Evolutionary conservation across 2,329 filamentous ascomycete genomes (phyloP), one percentile per base, ranked within the genome.

Genomic region (Neofusicoccum sp.): DNA sequence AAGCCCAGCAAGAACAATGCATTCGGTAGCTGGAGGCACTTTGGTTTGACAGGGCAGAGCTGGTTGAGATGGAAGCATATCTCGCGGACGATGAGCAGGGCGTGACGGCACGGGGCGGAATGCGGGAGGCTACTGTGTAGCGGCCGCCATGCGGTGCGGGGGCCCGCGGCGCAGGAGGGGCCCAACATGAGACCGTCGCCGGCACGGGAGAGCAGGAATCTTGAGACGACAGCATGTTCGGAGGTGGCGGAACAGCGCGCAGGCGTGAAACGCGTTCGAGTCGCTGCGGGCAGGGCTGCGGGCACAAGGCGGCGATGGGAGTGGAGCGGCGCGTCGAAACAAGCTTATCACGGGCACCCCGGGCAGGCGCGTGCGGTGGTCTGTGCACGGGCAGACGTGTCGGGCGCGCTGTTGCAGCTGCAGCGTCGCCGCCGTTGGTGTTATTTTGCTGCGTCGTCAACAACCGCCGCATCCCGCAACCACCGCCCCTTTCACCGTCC

Each of bases 401-500:
- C 33, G 49, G 34, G 24, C 51, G 51, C 51, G 51, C 51, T 28
- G 36, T n/a, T 40, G 51, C 36, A 28, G 51, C 41, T 43, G 51
- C 51, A 43, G 36, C 33, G 47, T 40, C 36, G 36, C 26, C 51
- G 51, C 36, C 51, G 36, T 31, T 20, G 24, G 34, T 38, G 36
- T 48, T 43, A 43, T 56, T 56, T 56, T 56, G 51, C 30, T 43
- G 51, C 51, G 41, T 14, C 38, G 38, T 56, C 51, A 56, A 56
- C 51, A 56, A 56, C 49, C 49, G 14, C 20, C 51, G 36, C 51
- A 53, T 53, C 48, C 38, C 26, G 20, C 36, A 8, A 20, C 38
- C 51, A 28, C 51, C 51, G 34, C 51, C 33, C 51, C 36, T n/a
- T 38, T 56, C 40, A 8, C 6, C 36, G 11, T 43, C 28, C n/a